Base-by-base conservation (phyloP, 192 early-diverging fungal genomes). In the Kappamyces sp. region DNA sequence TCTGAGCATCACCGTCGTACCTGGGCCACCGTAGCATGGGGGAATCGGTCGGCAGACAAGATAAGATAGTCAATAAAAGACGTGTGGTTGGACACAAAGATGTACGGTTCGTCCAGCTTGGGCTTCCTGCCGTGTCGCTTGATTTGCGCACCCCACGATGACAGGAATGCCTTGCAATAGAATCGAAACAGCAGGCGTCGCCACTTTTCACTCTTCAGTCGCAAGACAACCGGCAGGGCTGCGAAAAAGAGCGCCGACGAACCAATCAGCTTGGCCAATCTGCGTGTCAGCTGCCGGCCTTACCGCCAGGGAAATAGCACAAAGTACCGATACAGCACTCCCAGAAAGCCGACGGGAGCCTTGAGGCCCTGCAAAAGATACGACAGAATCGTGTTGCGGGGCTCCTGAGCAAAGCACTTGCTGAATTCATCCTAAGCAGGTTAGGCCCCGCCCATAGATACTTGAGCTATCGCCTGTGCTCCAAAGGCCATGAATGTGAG, bases 51-150 rank as follows among this genome's bases (percentile, higher is more conserved):
- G 1, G 78, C 66, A 59, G 57, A 61, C 34, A 80, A 58, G 7
- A 80, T 67, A 33, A 80, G 47, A 53, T 75, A 80, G 54, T 80
- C 78, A 42, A 80, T 72, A 63, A 77, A 61, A 39, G 63, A 69
- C 3, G 78, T 80, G 51, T 80, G 78, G 60, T 80, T 80, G n/a
- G 78, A 55, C 37, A 80, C 78, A 67, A 77, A 80, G 36, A 80
- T 62, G 51, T 78, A 72, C 6, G 78, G 75, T 37, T 60, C 47
- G 35, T 66, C 37, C 11, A 74, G 54, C 30, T 49, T 36, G 2
- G 72, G 76, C 45, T 80, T 76, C 11, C 33, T 48, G 8, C 72
- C 67, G 57, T 78, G 70, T 45, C 61, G 71, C 45, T 63, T 57
- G 62, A 80, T 73, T 3, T 62, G 54, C 43, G 59, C 48, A 29